These are phyloP conservation scores for Amphirosellinia nigrospora DNA, from an alignment of 495 filamentous ascomycete species.

Conservation along the genomic window DNA sequence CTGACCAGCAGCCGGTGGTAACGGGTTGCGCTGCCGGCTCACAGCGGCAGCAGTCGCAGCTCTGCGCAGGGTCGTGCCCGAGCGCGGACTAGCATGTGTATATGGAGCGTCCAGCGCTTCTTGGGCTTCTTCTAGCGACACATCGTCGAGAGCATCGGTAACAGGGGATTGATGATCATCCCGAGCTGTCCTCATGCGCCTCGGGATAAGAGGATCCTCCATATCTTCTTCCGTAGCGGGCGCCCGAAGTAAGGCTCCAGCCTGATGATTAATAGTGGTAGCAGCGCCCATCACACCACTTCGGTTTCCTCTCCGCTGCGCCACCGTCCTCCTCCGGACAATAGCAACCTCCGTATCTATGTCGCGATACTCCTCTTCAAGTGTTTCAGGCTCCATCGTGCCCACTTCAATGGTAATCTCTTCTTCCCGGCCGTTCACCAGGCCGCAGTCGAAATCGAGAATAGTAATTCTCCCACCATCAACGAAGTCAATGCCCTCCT, in stretches of 20 bases:
- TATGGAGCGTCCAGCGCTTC: constrained; percentile 73
- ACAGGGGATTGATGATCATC: constrained; percentile 9
- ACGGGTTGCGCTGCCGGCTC: constrained; percentile 67
- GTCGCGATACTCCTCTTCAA: constrained; percentile 78
- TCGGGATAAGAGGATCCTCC: constrained; percentile 51
- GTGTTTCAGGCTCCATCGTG: constrained; percentile 66
- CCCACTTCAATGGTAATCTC: constrained; percentile 78
- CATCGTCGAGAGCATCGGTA: constrained; percentile 33
- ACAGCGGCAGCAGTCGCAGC: constrained; percentile 79
- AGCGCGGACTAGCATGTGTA: constrained; percentile 78
- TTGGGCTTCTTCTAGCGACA: constrained; percentile 55
- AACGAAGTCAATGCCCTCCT: constrained; percentile 77
- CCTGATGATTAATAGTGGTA: constrained; percentile 45
- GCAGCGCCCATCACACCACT: constrained; percentile 44
- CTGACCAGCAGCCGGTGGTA: constrained; percentile 44
- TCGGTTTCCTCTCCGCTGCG: constrained; percentile 56
- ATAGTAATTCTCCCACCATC: constrained; percentile 81
- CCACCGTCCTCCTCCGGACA: constrained; percentile 75
- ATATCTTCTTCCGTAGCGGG: constrained; percentile 47
- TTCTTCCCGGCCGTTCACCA: constrained; percentile 57
- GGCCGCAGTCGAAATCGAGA: constrained; percentile 73
- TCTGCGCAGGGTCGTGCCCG: constrained; percentile 73
- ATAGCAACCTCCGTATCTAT: constrained; percentile 83
- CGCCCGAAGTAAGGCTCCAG: constrained; percentile 51
- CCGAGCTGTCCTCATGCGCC: constrained; percentile 43